phyloP scores from a whole-genome alignment of 371 early-diverging fungal genomes.

The Actinomucor elegans region DNA sequence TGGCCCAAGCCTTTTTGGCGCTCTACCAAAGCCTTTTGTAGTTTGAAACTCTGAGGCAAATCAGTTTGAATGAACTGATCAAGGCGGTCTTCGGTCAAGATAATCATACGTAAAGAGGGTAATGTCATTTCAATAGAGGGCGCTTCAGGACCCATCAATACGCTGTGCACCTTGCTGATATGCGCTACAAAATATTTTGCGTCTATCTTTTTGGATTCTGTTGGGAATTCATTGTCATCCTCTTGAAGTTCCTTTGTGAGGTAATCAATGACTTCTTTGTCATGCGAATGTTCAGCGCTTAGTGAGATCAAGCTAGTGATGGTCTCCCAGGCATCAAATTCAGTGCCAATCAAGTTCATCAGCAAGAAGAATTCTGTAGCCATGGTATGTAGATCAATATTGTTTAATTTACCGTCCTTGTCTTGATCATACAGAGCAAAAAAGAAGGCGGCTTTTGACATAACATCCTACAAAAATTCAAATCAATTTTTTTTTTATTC shows the following conservation, averaged over 20 bases:
- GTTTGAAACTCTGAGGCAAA: conserved; percentile 55
- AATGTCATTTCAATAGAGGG: conserved; percentile 27
- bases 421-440: conserved; percentile 81
- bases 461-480: conserved; percentile 54
- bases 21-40: conserved; percentile 52
- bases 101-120: conserved; percentile 57
- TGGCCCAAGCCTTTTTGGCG: conserved; percentile 35
- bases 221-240: background rate
- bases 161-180: background rate
- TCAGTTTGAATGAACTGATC: conserved; percentile 61
- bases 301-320: conserved; percentile 62
- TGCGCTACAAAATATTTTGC: background rate
- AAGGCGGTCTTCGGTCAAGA: conserved; percentile 66
- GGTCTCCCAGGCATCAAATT: conserved; percentile 43
- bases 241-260: background rate
- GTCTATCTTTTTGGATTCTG: background rate
- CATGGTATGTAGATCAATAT: conserved; percentile 78
- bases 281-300: conserved; percentile 56
- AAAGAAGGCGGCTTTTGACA: conserved; percentile 76
- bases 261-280: conserved; percentile 5
- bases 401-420: conserved; percentile 60
- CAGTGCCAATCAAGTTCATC: conserved; percentile 54
- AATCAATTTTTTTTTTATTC: background rate
- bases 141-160: background rate
- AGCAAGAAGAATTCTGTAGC: conserved; percentile 81